Evolutionary conservation across 306 rosid genomes (phyloP).

Genomic region (Alnus rubra): DNA sequence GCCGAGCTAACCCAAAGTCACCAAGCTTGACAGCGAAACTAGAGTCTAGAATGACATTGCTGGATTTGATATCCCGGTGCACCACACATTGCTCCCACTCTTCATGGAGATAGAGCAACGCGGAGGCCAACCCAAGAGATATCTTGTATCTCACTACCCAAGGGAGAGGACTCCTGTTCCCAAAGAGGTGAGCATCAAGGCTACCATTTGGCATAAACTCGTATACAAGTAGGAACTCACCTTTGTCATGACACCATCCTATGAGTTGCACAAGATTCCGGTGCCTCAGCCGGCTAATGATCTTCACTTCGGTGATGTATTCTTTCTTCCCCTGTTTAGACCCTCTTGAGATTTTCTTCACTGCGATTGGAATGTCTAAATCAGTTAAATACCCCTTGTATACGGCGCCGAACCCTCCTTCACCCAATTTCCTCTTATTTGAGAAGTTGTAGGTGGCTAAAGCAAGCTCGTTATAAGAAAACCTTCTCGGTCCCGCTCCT

Average conservation of each 20-base stretch:
- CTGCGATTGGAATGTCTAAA: conserved; percentile 31
- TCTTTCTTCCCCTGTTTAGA: conserved; percentile 43
- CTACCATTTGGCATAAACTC: conserved; percentile 11
- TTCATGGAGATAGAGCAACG: conserved; percentile 42
- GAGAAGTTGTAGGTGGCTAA: conserved; percentile 44
- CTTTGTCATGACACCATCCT: conserved; percentile 33
- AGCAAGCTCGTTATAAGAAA: conserved; percentile 32
- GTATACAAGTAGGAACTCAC: conserved; percentile 27
- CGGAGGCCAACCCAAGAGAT: conserved; percentile 36
- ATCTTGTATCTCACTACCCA: conserved; percentile 31
- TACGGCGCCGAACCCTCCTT: conserved; percentile 58
- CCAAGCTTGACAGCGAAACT: conserved; percentile 26
- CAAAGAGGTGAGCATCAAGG: too few species aligned
- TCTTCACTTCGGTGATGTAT: conserved; percentile 39
- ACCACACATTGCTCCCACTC: conserved; percentile 39
- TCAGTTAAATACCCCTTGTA: conserved; percentile 43
- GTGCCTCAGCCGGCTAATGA: too few species aligned
- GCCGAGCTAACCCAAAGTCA: conserved; percentile 38
- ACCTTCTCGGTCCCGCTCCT: conserved; percentile 21
- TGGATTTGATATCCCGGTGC: conserved; percentile 38
- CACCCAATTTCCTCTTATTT: conserved; percentile 38
- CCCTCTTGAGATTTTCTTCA: conserved; percentile 37
- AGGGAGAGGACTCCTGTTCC: not conserved
- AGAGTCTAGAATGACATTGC: conserved; percentile 38
- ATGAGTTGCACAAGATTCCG: too few species aligned